phyloP scores from a whole-genome alignment of 306 rosid species.

The Malus orientalis region DNA sequence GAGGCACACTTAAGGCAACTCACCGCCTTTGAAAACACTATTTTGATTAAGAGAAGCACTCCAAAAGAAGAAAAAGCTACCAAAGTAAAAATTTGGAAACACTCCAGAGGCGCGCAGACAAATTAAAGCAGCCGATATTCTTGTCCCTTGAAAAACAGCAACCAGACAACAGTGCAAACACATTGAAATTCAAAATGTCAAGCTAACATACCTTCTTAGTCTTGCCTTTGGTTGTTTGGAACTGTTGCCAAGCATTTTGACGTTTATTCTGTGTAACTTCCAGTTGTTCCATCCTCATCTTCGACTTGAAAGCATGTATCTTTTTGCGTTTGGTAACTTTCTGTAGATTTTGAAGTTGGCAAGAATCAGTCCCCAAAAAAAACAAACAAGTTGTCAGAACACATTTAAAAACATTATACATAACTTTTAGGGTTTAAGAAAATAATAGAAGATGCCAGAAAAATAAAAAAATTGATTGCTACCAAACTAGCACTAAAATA shows the following conservation, averaged over 20 bases:
- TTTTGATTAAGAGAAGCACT: neutral
- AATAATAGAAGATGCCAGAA: too few species aligned
- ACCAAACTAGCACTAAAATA: too few species aligned
- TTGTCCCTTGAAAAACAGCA: neutral
- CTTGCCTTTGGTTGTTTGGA: conserved; percentile 90
- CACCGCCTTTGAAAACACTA: neutral
- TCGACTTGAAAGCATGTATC: conserved; percentile 94
- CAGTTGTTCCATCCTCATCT: conserved; percentile 92
- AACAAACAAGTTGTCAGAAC: neutral
- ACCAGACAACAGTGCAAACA: neutral
- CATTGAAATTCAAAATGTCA: neutral
- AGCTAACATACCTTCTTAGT: conserved; percentile 65
- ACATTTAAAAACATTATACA: neutral
- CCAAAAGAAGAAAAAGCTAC: neutral
- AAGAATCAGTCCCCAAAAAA: conserved; percentile 8
- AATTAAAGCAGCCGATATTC: neutral
- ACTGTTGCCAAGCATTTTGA: conserved; percentile 99
- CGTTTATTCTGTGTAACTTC: conserved; percentile 96
- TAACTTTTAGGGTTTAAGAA: neutral
- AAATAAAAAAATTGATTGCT: too few species aligned
- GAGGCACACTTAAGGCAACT: neutral
- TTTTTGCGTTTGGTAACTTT: conserved; percentile 83
- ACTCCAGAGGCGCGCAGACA: neutral
- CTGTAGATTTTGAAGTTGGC: conserved; percentile 35
- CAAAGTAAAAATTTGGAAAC: neutral